These are phyloP conservation scores for Letharia lupina DNA, from an alignment of 495 filamentous ascomycete genomes.

Conservation along the genomic window DNA sequence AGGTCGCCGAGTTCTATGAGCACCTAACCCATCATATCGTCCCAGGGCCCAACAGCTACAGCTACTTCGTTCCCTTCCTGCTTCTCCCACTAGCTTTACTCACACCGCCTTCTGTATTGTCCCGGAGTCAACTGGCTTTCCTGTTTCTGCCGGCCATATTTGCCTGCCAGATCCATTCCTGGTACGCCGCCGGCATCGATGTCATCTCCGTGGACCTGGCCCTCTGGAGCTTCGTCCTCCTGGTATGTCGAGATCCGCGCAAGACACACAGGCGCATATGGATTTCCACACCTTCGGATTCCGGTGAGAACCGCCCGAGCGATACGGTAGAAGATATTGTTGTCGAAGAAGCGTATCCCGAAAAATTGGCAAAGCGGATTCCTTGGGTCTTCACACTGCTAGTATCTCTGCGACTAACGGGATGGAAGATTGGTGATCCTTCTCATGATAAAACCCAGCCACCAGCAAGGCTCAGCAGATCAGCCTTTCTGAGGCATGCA, in stretches of 20 bases:
- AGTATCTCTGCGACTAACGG: conserved; percentile 17
- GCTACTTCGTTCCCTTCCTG: conserved; percentile 22
- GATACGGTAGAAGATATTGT: not conserved
- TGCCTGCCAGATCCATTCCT: conserved; percentile 18
- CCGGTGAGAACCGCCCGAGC: not conserved
- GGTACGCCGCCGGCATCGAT: conserved; percentile 15
- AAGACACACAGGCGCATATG: conserved; percentile 10
- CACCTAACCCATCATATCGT: conserved; percentile 20
- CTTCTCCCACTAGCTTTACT: conserved; percentile 19
- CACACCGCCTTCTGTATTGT: conserved; percentile 18
- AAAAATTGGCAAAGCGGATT: conserved; percentile 4
- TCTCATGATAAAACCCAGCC: conserved; percentile 20
- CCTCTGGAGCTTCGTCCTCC: conserved; percentile 19
- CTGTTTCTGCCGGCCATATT: conserved; percentile 22
- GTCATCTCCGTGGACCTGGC: conserved; percentile 21
- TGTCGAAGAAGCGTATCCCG: conserved; percentile 23
- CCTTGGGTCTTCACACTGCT: conserved; percentile 23
- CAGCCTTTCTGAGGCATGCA: conserved; percentile 10
- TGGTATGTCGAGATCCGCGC: conserved; percentile 17
- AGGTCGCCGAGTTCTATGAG: conserved; percentile 13
- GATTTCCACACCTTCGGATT: not conserved
- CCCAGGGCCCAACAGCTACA: conserved; percentile 18
- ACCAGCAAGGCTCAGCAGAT: not conserved
- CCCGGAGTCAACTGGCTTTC: conserved; percentile 10
- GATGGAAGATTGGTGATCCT: conserved; percentile 21